Evolutionary conservation across 192 early-diverging fungal genomes (phyloP), one percentile per base, ranked within the genome.

Genomic region (Backusella liffmaniae): DNA sequence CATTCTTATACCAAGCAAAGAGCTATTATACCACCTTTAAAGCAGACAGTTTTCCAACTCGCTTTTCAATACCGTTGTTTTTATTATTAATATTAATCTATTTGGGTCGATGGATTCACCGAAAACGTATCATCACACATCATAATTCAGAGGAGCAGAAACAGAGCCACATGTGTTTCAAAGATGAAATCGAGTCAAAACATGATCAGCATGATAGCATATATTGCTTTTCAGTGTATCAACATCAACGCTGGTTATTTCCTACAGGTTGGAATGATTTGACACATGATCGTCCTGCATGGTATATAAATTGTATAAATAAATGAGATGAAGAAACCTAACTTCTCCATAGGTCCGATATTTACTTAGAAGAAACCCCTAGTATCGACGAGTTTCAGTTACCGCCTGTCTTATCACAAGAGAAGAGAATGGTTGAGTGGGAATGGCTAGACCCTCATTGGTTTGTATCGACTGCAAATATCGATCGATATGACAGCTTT

Each of bases 221-320:
- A 0, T 62, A 62, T 15, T 62, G 56, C 23, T 62, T 62, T 62
- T 62, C 56, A 1, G 56, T 62, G 56, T 62, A 62, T 62, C 56
- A 62, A 29, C 56, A 62, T 29, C 56, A 62, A 29, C 56, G 56
- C 0, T 62, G 56, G 56, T 62, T 62, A 62, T 62, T 62, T 30
- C 56, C 56, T 62, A 62, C 56, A 26, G 56, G 56, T 62, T 62
- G 56, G 56, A 62, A 62, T 62, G 56, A 62, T 29, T 62, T 62
- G 56, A 62, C 56, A 62, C 56, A 62, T 62, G 56, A 62, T 62
- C 56, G 56, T 29, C 56, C 56, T 62, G 56, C 56, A 62, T 62
- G 56, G 56, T 62, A 62, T 4, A 29, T 13, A 62, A 23, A 8
- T 23, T 26, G 26, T 21, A 6, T 53, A 6, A 8, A 53, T 12